Percentiles rank a stretch among this genome's conserved stretches.
Evolutionary conservation across 352 stramenopile species (phyloP).

Genomic region (Blastocystis sp.): DNA sequence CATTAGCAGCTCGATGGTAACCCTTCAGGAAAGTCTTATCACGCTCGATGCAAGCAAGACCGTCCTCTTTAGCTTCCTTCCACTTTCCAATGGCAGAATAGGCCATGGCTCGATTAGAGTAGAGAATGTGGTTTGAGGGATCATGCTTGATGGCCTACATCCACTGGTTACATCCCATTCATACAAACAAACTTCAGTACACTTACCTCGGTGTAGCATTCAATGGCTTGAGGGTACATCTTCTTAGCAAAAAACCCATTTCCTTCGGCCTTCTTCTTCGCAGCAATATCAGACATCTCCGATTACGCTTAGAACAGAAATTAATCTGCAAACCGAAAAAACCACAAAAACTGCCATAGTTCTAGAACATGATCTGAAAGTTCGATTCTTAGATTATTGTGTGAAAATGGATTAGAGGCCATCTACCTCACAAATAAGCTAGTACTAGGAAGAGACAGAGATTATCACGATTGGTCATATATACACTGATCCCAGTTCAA

Average conservation of each 20-base stretch:
- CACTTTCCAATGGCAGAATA: slow-evolving; percentile 58
- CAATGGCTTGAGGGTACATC: slow-evolving; percentile 72
- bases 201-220: slow-evolving; percentile 72
- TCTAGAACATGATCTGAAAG: background rate
- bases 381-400: no score
- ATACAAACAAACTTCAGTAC: background rate
- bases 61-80: slow-evolving; percentile 72
- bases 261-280: slow-evolving; percentile 67
- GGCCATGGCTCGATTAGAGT: slow-evolving; percentile 71
- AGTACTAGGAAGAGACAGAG: no score
- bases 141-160: slow-evolving; percentile 74
- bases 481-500: no score
- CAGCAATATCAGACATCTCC: slow-evolving; percentile 19
- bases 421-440: no score
- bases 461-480: no score
- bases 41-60: slow-evolving; percentile 74
- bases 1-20: slow-evolving; percentile 78
- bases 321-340: background rate
- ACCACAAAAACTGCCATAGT: background rate
- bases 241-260: slow-evolving; percentile 78
- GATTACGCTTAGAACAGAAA: background rate
- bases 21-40: slow-evolving; percentile 79
- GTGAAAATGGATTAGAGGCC: no score
- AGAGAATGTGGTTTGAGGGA: slow-evolving; percentile 77
- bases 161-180: background rate